Evolutionary conservation across 2,329 filamentous ascomycete genomes (phyloP).

Genomic region (Beauveria scarabaeidicola): DNA sequence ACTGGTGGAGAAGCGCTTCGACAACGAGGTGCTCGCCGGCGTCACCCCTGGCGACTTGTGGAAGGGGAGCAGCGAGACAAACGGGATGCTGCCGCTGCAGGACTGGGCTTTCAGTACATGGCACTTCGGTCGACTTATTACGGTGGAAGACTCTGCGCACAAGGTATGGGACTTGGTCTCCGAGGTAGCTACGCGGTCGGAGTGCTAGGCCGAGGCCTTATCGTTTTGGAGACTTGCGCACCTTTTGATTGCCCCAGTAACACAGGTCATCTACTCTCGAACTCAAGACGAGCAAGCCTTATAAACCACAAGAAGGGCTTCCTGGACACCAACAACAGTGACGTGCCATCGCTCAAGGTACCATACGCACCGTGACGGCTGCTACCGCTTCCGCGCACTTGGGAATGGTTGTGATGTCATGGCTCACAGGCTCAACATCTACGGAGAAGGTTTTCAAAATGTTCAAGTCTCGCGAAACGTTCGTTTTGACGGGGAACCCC

Average conservation of each 20-base stretch:
- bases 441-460: neutral
- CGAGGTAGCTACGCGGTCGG: neutral
- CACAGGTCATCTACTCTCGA: neutral
- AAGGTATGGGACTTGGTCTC: constrained; percentile 19
- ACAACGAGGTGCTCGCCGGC: neutral
- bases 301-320: neutral
- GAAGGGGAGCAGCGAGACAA: constrained; percentile 17
- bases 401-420: neutral
- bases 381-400: neutral
- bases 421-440: neutral
- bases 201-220: neutral
- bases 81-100: constrained; percentile 24
- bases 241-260: neutral
- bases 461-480: neutral
- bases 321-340: neutral
- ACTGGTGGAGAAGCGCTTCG: neutral
- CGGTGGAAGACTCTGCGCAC: constrained; percentile 33
- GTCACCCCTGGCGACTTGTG: constrained; percentile 24
- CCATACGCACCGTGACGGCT: neutral
- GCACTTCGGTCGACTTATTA: constrained; percentile 29
- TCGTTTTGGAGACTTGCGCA: neutral
- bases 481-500: neutral
- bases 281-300: neutral
- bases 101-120: constrained; percentile 31
- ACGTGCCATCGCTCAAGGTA: neutral